Percentiles rank a stretch among this genome's conserved stretches.
Evolutionary conservation across 2,329 filamentous ascomycete species (phyloP).

Genomic region (Drechslera avenae): DNA sequence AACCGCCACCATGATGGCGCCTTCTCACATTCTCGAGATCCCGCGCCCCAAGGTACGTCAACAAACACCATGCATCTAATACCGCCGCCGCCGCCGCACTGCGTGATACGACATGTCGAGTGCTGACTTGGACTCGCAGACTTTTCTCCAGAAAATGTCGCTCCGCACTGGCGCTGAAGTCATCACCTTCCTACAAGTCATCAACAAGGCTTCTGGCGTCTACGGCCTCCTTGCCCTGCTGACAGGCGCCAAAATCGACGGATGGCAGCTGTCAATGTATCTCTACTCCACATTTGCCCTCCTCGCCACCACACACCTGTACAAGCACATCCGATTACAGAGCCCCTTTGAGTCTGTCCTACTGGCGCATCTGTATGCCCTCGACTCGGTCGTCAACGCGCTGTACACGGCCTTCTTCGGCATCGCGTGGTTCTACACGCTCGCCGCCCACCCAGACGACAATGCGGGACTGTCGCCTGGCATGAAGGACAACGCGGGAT

Average conservation of each 20-base stretch:
- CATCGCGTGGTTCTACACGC: constrained; percentile 82
- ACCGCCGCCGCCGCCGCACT: background rate
- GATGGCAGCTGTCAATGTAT: constrained; percentile 88
- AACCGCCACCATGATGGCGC: constrained; percentile 37
- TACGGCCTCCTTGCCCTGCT: constrained; percentile 89
- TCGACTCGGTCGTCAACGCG: constrained; percentile 82
- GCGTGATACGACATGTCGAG: constrained; percentile 1
- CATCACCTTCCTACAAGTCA: constrained; percentile 78
- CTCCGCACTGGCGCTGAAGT: constrained; percentile 86
- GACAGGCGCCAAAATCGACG: constrained; percentile 82
- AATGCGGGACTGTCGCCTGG: constrained; percentile 53
- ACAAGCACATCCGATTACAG: constrained; percentile 79
- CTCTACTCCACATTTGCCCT: constrained; percentile 81
- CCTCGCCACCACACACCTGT: constrained; percentile 68
- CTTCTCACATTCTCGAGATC: constrained; percentile 43
- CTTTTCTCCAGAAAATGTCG: constrained; percentile 83
- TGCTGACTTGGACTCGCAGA: constrained; percentile 57
- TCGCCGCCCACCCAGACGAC: constrained; percentile 61
- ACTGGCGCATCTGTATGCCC: constrained; percentile 81
- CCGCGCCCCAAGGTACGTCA: constrained; percentile 46
- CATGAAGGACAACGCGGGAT: constrained; percentile 67
- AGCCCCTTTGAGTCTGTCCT: constrained; percentile 78
- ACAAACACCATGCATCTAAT: constrained; percentile 7
- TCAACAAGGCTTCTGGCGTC: constrained; percentile 91
- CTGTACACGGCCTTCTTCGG: constrained; percentile 83